Evolutionary conservation across 805 yeast species (phyloP).

Genomic region (Candida multigemmis): DNA sequence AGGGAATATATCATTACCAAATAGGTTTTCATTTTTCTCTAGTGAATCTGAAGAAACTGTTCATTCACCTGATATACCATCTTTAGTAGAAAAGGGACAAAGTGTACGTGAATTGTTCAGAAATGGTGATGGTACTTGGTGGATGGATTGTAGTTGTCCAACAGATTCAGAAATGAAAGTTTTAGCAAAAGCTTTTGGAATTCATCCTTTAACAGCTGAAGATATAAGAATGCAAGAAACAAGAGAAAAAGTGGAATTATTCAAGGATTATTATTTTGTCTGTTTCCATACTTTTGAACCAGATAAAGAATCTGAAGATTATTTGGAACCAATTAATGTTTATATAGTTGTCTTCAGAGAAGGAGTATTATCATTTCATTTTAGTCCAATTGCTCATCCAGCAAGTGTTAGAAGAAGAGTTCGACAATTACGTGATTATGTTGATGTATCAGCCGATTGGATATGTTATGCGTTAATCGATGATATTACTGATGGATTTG

Average conservation of each 20-base stretch:
- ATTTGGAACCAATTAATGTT: conserved; percentile 70
- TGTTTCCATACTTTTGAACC: conserved; percentile 95
- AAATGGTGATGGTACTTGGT: conserved; percentile 78
- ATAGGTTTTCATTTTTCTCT: conserved; percentile 76
- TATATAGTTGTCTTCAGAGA: conserved; percentile 56
- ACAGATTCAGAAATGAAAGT: conserved; percentile 93
- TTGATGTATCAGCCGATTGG: conserved; percentile 75
- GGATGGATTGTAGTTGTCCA: conserved; percentile 92
- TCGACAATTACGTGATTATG: conserved; percentile 69
- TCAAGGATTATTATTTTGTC: conserved; percentile 84
- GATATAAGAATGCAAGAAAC: conserved; percentile 95
- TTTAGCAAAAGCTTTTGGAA: conserved; percentile 87
- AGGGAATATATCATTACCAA: conserved; percentile 35
- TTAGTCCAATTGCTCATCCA: conserved; percentile 48
- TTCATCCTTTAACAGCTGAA: conserved; percentile 96
- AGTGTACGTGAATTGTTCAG: conserved; percentile 63
- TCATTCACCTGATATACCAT: conserved; percentile 81
- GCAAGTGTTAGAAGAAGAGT: conserved; percentile 76
- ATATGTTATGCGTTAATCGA: conserved; percentile 73
- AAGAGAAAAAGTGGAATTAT: conserved; percentile 93
- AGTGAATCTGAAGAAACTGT: conserved; percentile 79
- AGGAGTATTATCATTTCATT: conserved; percentile 54
- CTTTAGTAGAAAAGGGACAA: conserved; percentile 58
- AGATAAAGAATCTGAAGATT: conserved; percentile 73
- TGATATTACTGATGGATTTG: conserved; percentile 80